Conservation (phyloP, 139 green algal species). For the Tetraselmis chui region DNA sequence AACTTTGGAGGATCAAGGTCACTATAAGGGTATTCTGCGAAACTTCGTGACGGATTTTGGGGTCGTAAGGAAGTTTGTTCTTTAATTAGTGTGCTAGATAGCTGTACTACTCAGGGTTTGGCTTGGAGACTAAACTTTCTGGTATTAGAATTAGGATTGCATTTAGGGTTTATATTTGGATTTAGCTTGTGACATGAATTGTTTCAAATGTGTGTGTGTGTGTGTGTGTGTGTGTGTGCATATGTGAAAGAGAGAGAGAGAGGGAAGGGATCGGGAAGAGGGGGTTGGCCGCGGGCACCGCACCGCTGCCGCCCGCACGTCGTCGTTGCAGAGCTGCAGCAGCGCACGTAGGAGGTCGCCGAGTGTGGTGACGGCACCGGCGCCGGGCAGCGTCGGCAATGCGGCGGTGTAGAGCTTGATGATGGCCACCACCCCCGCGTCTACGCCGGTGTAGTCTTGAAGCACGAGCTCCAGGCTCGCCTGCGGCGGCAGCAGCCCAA, state of each 20-base stretch:
- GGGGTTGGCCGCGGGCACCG: neutral
- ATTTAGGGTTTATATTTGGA: too few species aligned
- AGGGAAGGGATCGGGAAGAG: neutral
- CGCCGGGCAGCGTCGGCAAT: neutral
- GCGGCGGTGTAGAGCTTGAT: slow-evolving; percentile 42
- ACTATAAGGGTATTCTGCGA: too few species aligned
- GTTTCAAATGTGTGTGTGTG: too few species aligned
- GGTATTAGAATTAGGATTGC: too few species aligned
- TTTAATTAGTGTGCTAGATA: too few species aligned
- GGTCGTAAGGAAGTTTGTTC: too few species aligned
- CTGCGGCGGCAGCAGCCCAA: neutral
- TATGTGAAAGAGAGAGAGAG: neutral
- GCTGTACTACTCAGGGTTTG: too few species aligned
- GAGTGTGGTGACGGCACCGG: slow-evolving; percentile 28
- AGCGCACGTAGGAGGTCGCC: slow-evolving; percentile 50
- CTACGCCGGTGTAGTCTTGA: slow-evolving; percentile 45
- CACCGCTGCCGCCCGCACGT: neutral
- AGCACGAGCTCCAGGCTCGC: slow-evolving; percentile 21
- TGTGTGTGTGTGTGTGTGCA: too few species aligned
- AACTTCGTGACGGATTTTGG: too few species aligned
- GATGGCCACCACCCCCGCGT: slow-evolving; percentile 32
- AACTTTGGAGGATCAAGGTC: too few species aligned
- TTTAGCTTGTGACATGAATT: too few species aligned
- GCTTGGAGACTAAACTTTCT: too few species aligned
- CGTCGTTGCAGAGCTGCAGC: slow-evolving; percentile 29